These are phyloP conservation scores for Trichoderma koningiopsis DNA, from an alignment of 2,329 filamentous ascomycete species.

Conservation along the genomic window DNA sequence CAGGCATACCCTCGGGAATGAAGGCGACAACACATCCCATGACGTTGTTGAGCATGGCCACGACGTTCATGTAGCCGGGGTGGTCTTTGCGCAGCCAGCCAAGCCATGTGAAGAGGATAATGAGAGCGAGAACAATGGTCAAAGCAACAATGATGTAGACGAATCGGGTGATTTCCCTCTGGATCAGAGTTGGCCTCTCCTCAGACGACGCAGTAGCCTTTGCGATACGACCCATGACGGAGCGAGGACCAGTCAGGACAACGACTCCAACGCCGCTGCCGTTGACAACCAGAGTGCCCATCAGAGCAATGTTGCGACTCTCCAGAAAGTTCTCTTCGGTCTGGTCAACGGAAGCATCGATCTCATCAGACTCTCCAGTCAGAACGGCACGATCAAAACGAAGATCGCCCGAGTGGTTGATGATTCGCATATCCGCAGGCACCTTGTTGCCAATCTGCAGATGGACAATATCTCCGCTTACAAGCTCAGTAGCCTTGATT, in stretches of 20 bases:
- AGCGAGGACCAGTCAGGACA: slow-evolving; percentile 43
- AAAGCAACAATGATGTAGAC: slow-evolving; percentile 46
- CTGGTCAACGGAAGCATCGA: slow-evolving; percentile 44
- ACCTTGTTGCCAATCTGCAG: slow-evolving; percentile 52
- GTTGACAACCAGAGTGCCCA: slow-evolving; percentile 47
- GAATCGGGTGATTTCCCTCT: slow-evolving; percentile 47
- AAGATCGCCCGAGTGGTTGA: slow-evolving; percentile 46
- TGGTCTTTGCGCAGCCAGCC: slow-evolving; percentile 46
- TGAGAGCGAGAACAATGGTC: slow-evolving; percentile 42
- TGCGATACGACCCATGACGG: slow-evolving; percentile 47
- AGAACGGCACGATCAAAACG: slow-evolving; percentile 47
- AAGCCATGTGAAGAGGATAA: slow-evolving; percentile 50
- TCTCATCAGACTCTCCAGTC: slow-evolving; percentile 47
- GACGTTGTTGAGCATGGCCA: slow-evolving; percentile 49
- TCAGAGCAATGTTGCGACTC: slow-evolving; percentile 47
- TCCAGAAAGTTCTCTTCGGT: slow-evolving; percentile 47
- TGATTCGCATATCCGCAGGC: slow-evolving; percentile 50
- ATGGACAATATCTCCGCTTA: slow-evolving; percentile 50
- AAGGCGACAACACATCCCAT: slow-evolving; percentile 48
- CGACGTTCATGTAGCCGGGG: slow-evolving; percentile 44
- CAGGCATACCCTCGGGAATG: slow-evolving; percentile 46
- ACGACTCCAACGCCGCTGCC: slow-evolving; percentile 45
- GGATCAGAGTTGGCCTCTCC: slow-evolving; percentile 45
- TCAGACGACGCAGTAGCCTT: slow-evolving; percentile 42
- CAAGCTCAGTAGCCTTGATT: slow-evolving; percentile 47